Conservation (phyloP, 352 stramenopile species). For the Lagenidium sp. region DNA sequence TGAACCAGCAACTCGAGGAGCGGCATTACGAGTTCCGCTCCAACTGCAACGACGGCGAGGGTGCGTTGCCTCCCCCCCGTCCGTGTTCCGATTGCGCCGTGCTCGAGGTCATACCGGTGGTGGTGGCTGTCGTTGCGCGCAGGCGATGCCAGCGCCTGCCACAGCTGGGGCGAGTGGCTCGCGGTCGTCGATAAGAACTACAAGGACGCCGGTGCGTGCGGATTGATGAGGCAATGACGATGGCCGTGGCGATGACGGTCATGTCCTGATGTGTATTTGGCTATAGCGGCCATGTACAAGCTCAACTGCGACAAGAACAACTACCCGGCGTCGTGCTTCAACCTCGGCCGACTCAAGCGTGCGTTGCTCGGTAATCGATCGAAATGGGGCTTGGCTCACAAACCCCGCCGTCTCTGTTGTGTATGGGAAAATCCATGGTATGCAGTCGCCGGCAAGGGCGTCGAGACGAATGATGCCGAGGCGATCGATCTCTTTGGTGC, state of each 20-base stretch:
- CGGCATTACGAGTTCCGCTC: slow-evolving; percentile 84
- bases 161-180: slow-evolving; percentile 84
- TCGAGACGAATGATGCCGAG: slow-evolving; percentile 53
- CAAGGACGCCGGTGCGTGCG: slow-evolving; percentile 35
- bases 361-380: too few relatives aligned
- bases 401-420: neutral
- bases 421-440: neutral
- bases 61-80: too few relatives aligned
- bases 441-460: slow-evolving; percentile 70
- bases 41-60: slow-evolving; percentile 78
- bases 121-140: neutral
- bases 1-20: slow-evolving; percentile 82
- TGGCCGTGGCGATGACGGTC: neutral
- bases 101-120: neutral
- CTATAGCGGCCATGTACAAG: slow-evolving; percentile 63
- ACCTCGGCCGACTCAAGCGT: slow-evolving; percentile 76
- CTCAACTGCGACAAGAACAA: slow-evolving; percentile 78
- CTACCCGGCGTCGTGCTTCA: slow-evolving; percentile 82
- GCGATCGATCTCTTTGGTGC: slow-evolving; percentile 67
- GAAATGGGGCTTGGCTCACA: neutral
- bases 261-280: neutral
- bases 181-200: slow-evolving; percentile 86
- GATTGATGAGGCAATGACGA: neutral
- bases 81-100: neutral
- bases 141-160: slow-evolving; percentile 76